A percentile compares a stretch with the other conserved stretches of the same genome.
These are phyloP conservation scores for Pestalotiopsis sp. DNA, from an alignment of 2,329 filamentous ascomycete genomes.

Conservation along the genomic window DNA sequence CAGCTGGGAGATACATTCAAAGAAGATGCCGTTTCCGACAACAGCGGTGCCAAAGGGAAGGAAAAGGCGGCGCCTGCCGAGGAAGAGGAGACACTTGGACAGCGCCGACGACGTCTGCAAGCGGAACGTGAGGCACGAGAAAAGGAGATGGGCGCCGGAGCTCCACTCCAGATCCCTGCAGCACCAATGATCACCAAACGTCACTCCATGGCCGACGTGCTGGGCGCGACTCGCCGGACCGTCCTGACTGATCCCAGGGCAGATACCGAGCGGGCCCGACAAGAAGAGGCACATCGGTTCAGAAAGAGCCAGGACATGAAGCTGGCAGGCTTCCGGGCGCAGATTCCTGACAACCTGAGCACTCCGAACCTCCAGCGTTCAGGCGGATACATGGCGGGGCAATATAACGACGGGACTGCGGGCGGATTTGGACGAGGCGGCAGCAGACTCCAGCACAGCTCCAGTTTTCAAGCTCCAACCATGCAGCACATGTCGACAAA, in stretches of 20 bases:
- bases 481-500: constrained; percentile 20
- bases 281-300: constrained; percentile 43
- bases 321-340: constrained; percentile 49
- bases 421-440: constrained; percentile 33
- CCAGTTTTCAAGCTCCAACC: constrained; percentile 13
- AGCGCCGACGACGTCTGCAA: constrained; percentile 74
- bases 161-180: constrained; percentile 29
- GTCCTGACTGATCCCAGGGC: constrained; percentile 44
- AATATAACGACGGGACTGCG: constrained; percentile 57
- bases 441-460: constrained; percentile 19
- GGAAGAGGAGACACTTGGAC: constrained; percentile 78
- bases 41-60: constrained; percentile 34
- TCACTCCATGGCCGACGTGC: constrained; percentile 59
- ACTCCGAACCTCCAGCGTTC: constrained; percentile 34
- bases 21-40: constrained; percentile 34
- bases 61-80: constrained; percentile 36
- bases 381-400: constrained; percentile 53
- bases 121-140: constrained; percentile 68
- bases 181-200: constrained; percentile 46
- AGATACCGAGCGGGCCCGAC: constrained; percentile 42
- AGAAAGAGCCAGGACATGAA: constrained; percentile 48
- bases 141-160: constrained; percentile 50
- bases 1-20: constrained; percentile 59
- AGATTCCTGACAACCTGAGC: constrained; percentile 49
- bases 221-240: constrained; percentile 43